Evolutionary conservation across 148 eudicot genomes (phyloP).

Genomic region (Rhododendron simsii): DNA sequence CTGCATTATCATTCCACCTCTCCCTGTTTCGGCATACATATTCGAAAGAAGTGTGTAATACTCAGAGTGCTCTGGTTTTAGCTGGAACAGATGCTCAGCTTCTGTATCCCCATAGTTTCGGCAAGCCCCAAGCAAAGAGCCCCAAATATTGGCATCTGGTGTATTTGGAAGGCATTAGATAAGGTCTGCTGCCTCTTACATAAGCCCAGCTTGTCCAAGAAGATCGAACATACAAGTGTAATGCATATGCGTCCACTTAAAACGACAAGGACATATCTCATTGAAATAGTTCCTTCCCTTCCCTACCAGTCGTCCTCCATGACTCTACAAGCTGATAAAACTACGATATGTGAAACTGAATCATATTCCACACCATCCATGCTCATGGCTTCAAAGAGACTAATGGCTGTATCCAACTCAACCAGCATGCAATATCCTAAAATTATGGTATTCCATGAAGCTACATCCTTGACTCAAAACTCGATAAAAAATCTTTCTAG

Average conservation of each 20-base stretch:
- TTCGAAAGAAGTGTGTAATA: too few species aligned
- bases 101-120: conserved; percentile 58
- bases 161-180: conserved; percentile 29
- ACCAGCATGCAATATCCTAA: conserved; percentile 71
- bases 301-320: too few species aligned
- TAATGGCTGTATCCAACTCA: conserved; percentile 41
- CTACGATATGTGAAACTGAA: conserved; percentile 61
- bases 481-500: conserved; percentile 44
- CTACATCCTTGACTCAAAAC: conserved; percentile 38
- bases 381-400: conserved; percentile 59
- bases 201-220: conserved; percentile 57
- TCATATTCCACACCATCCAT: conserved; percentile 33
- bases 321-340: conserved; percentile 42
- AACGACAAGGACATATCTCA: conserved; percentile 43
- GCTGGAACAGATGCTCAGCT: conserved; percentile 52
- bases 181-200: conserved; percentile 34
- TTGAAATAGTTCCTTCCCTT: conserved; percentile 38
- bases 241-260: conserved; percentile 40
- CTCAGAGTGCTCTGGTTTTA: background rate
- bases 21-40: too few species aligned
- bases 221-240: conserved; percentile 85
- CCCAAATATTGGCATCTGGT: conserved; percentile 69
- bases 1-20: too few species aligned
- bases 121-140: conserved; percentile 66
- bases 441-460: conserved; percentile 77